Base-by-base conservation (phyloP, 306 rosid species). In the Potentilla sterilis region DNA sequence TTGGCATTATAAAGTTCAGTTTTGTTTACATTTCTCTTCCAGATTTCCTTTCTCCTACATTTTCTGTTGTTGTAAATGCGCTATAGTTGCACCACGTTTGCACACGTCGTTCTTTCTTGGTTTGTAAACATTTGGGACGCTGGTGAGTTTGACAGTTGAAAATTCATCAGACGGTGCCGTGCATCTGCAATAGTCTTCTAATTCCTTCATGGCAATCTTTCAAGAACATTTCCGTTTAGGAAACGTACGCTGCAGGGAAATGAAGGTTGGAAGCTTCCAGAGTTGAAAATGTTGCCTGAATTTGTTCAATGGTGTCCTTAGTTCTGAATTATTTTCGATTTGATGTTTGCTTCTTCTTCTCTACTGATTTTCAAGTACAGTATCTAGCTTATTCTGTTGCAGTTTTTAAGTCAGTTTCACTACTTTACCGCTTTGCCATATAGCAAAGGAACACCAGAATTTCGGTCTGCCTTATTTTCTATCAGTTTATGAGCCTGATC, bases 1-100 rank as follows among this genome's bases (percentile, higher is more conserved):
- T 70, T 71, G 75, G 21, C 64, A 35, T 72, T 71, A 37, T 6
- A 3, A 54, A n/a, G 12, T 72, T 37, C 21, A 38, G 51, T 40
- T 72, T 57, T 0, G 28, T 49, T 15, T 48, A 34, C 19, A 42
- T 48, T 47, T 69, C 74, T 70, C 51, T 70, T 34, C 7, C n/a
- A 7, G 19, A 34, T 32, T 70, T 16, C 38, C 3, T 46, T 2
- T 9, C 15, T 9, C 22, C 6, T 43, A 4, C 3, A 2, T 58
- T 42, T 24, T 24, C 10, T 42, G 11, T 54, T 54, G 10, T 14
- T 21, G 68, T 58, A 7, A 73, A 41, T n/a, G n/a, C n/a, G n/a
- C n/a, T n/a, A n/a, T 73, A 37, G 2, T 9, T 54, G 40, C 51
- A 13, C 40, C 47, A 22, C 1, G 41, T 14, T 69, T 22, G 49